Conservation (phyloP, 257 asterid genomes). For the Solanum chmielewskii region DNA sequence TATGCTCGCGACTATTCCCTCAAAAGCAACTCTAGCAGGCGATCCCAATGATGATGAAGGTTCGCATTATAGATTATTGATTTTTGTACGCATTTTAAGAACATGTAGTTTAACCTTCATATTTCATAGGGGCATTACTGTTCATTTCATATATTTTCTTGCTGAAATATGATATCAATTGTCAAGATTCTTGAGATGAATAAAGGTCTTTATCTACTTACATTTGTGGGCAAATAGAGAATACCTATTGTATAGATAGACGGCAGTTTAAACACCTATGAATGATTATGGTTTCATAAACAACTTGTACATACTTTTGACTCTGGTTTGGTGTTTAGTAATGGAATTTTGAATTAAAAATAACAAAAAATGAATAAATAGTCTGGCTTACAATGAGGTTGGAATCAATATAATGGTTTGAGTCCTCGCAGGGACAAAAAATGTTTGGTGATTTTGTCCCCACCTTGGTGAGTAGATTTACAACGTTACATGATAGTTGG, state of each 20-base stretch:
- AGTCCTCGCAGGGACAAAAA: background rate
- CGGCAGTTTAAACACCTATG: background rate
- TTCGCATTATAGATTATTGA: conserved; percentile 1
- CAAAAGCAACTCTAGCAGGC: conserved; percentile 18
- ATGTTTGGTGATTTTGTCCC: background rate
- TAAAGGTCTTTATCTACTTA: background rate
- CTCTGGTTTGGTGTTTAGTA: background rate
- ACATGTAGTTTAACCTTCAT: background rate
- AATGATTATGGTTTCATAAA: background rate
- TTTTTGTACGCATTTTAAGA: background rate
- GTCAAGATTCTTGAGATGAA: background rate
- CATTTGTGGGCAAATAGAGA: background rate
- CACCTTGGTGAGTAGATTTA: background rate
- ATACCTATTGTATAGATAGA: background rate
- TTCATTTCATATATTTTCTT: background rate
- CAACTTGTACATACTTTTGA: background rate
- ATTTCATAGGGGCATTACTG: background rate
- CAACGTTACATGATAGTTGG: background rate
- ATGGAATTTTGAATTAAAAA: background rate
- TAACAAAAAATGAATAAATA: background rate
- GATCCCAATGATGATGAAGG: conserved; percentile 44
- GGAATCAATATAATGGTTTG: background rate
- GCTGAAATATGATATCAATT: background rate
- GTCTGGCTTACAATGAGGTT: background rate
- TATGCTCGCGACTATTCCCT: conserved; percentile 14